Percentiles rank a stretch among this genome's conserved stretches.
Conservation (phyloP, 441 rosid species). For the Corymbia calophylla region DNA sequence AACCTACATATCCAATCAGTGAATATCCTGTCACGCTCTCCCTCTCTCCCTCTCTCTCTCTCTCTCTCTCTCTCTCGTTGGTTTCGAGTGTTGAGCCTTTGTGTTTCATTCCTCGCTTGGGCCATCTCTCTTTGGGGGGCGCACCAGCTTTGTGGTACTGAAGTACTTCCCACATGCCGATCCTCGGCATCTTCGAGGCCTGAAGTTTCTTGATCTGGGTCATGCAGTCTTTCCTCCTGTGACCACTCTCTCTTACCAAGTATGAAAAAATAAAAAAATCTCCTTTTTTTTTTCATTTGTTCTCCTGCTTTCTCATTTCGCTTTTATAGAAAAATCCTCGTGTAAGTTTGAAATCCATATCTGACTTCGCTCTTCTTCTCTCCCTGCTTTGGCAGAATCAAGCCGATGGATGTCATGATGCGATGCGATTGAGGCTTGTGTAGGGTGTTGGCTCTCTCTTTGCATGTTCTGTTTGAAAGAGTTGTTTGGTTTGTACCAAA, state of each 20-base stretch:
- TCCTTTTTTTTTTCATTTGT: not conserved
- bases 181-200: constrained; percentile 22
- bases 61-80: not conserved
- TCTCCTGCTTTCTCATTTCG: not conserved
- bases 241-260: constrained; percentile 20
- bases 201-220: constrained; percentile 33
- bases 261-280: not conserved
- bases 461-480: not conserved
- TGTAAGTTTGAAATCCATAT: constrained; percentile 7
- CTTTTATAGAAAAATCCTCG: not conserved
- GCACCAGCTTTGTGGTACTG: not conserved
- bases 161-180: not conserved
- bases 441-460: constrained; percentile 29
- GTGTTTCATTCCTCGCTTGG: not conserved
- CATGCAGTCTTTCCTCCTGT: constrained; percentile 11
- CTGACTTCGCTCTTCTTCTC: constrained; percentile 10
- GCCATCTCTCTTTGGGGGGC: not conserved
- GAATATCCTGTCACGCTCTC: constrained; percentile 16
- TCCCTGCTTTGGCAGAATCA: constrained; percentile 24
- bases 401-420: constrained; percentile 22
- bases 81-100: not conserved
- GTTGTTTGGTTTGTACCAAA: not conserved
- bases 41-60: not conserved
- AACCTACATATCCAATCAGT: constrained; percentile 20
- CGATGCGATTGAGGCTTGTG: constrained; percentile 16